Evolutionary conservation across 2,329 filamentous ascomycete genomes (phyloP).

Genomic region (Geosmithia morbida): DNA sequence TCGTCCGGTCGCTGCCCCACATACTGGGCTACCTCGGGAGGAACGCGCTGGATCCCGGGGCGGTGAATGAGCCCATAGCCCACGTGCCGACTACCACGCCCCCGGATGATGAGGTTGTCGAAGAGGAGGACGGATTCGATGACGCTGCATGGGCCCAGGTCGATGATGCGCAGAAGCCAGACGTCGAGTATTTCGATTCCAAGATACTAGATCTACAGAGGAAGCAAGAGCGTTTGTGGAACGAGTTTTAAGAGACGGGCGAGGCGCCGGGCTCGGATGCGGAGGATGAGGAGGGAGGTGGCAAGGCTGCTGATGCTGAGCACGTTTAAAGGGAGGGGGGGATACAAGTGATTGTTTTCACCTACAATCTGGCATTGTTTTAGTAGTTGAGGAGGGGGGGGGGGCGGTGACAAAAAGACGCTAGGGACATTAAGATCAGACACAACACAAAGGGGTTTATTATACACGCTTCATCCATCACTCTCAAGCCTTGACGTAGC

Average conservation of each 20-base stretch:
- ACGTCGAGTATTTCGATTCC: conserved; percentile 7
- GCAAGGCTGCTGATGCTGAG: background rate
- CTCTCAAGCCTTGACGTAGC: conserved; percentile 23
- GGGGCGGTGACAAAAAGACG: background rate
- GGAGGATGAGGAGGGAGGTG: conserved; percentile 7
- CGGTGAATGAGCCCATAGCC: conserved; percentile 23
- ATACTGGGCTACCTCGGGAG: conserved; percentile 49
- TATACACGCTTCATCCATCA: background rate
- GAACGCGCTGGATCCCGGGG: conserved; percentile 26
- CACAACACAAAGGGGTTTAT: background rate
- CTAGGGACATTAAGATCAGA: background rate
- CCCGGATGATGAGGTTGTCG: conserved; percentile 3
- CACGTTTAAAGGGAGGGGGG: background rate
- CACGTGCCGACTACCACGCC: conserved; percentile 7
- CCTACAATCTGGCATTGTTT: no score
- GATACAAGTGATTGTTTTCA: background rate
- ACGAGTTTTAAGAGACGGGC: conserved; percentile 12
- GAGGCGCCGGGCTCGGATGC: conserved; percentile 6
- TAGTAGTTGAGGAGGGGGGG: no score
- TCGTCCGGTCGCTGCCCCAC: conserved; percentile 36
- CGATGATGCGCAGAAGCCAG: conserved; percentile 14
- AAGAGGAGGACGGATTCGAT: background rate
- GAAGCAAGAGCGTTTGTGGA: conserved; percentile 11
- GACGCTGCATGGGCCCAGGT: conserved; percentile 14
- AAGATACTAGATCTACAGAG: conserved; percentile 9